These are phyloP conservation scores for Balamuthia mandrillaris DNA, from an alignment of 208 protist species.

Conservation along the genomic window DNA sequence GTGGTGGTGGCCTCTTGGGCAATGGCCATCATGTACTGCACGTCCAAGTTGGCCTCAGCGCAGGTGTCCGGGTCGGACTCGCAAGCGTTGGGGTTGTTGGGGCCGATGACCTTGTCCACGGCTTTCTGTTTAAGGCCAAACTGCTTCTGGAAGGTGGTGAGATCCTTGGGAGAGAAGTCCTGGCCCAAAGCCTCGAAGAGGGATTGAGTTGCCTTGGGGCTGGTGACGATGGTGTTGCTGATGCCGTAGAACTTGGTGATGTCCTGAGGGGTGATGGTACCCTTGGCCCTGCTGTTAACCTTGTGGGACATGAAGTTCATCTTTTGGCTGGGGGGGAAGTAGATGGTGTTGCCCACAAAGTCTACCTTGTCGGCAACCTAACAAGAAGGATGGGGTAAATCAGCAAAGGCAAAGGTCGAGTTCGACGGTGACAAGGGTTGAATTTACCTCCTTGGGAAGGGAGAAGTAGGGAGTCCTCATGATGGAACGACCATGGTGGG, in stretches of 20 bases:
- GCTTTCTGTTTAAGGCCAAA: background rate
- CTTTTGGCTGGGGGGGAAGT: background rate
- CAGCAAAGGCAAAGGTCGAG: background rate
- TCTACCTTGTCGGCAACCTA: conserved; percentile 2
- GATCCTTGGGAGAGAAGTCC: background rate
- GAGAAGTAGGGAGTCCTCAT: background rate
- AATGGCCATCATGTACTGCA: conserved; percentile 38
- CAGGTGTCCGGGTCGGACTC: background rate
- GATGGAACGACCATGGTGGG: background rate
- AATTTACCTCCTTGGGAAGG: background rate
- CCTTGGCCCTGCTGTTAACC: background rate
- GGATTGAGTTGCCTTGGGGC: background rate
- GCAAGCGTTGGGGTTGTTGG: background rate
- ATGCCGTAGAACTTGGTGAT: conserved; percentile 25
- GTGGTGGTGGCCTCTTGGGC: background rate
- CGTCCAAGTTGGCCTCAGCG: conserved; percentile 9
- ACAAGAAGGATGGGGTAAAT: background rate
- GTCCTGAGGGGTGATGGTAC: background rate
- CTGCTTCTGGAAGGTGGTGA: background rate
- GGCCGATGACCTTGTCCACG: background rate
- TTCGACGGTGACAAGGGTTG: background rate
- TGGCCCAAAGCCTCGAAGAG: conserved; percentile 4
- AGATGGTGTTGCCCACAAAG: conserved; percentile 16
- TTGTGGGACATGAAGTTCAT: background rate
- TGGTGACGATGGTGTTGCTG: background rate